These are phyloP conservation scores for Microsporum audouinii DNA, from an alignment of 2,329 filamentous ascomycete genomes.

Conservation along the genomic window DNA sequence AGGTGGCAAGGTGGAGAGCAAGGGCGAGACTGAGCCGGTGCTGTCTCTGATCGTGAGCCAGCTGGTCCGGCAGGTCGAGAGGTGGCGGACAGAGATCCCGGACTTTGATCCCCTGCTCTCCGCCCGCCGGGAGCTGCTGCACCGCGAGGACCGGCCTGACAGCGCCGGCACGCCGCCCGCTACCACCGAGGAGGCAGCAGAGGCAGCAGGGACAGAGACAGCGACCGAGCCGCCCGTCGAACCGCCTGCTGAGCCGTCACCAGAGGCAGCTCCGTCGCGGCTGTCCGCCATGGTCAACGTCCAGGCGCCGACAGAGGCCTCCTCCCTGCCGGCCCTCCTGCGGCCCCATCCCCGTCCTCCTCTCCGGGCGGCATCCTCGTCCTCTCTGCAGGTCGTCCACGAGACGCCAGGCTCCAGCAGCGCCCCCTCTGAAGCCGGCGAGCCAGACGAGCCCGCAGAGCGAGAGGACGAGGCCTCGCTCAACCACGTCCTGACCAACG, in stretches of 20 bases:
- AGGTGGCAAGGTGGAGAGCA: constrained; percentile 13
- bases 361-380: background rate
- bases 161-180: background rate
- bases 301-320: background rate
- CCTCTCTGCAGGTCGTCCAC: constrained; percentile 14
- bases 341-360: background rate
- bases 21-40: constrained; percentile 21
- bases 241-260: background rate
- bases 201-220: background rate
- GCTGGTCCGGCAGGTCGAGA: constrained; percentile 51
- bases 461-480: constrained; percentile 48
- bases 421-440: background rate
- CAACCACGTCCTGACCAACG: constrained; percentile 68
- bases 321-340: background rate
- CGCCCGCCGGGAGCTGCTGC: constrained; percentile 41
- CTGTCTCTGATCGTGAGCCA: constrained; percentile 48
- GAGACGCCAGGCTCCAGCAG: constrained; percentile 6
- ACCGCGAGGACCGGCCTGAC: constrained; percentile 20
- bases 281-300: background rate
- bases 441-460: constrained; percentile 12
- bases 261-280: background rate
- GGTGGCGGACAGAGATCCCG: constrained; percentile 53
- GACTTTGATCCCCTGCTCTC: constrained; percentile 61
- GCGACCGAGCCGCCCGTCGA: background rate
- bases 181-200: background rate